A percentile compares a stretch with the other conserved stretches of the same genome.
Evolutionary conservation across 1,139 yeast genomes (phyloP).

Genomic region (Geotrichum histeridarum): DNA sequence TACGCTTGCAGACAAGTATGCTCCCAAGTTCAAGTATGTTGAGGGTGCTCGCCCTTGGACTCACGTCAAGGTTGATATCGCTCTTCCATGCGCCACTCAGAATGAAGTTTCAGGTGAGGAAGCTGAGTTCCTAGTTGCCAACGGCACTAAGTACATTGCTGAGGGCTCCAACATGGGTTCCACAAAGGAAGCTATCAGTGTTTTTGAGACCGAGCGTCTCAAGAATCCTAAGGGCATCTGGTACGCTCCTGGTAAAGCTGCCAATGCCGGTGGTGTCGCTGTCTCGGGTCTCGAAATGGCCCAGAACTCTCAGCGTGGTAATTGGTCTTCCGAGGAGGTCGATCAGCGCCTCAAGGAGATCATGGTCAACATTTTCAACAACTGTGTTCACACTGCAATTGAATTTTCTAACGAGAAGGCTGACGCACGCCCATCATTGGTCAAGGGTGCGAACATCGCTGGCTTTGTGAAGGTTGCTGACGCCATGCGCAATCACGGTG

Average conservation of each 20-base stretch:
- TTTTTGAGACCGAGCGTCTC: slow-evolving; percentile 81
- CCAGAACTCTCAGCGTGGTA: slow-evolving; percentile 91
- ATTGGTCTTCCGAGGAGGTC: slow-evolving; percentile 86
- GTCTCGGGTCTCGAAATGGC: slow-evolving; percentile 99
- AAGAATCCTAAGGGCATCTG: slow-evolving; percentile 60
- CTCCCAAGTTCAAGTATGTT: slow-evolving; percentile 57
- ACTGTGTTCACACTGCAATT: slow-evolving; percentile 83
- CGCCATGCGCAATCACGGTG: slow-evolving; percentile 98
- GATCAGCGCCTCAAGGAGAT: slow-evolving; percentile 81
- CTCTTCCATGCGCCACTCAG: slow-evolving; percentile 97
- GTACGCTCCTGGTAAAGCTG: slow-evolving; percentile 99
- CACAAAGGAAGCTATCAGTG: slow-evolving; percentile 92
- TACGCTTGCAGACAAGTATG: slow-evolving; percentile 57
- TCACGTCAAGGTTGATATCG: slow-evolving; percentile 86
- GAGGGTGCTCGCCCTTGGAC: slow-evolving; percentile 97
- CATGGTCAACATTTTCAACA: slow-evolving; percentile 89
- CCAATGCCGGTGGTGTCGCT: slow-evolving; percentile 99
- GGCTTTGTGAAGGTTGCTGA: slow-evolving; percentile 98
- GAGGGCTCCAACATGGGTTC: slow-evolving; percentile 99
- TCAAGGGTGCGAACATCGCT: slow-evolving; percentile 98
- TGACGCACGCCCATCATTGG: slow-evolving; percentile 79
- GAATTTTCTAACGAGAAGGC: slow-evolving; percentile 67
- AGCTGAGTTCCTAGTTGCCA: slow-evolving; percentile 87
- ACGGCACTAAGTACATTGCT: slow-evolving; percentile 90
- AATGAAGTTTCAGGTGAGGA: slow-evolving; percentile 96